phyloP scores from a whole-genome alignment of 2,329 filamentous ascomycete species.

The Fusarium tricinctum region DNA sequence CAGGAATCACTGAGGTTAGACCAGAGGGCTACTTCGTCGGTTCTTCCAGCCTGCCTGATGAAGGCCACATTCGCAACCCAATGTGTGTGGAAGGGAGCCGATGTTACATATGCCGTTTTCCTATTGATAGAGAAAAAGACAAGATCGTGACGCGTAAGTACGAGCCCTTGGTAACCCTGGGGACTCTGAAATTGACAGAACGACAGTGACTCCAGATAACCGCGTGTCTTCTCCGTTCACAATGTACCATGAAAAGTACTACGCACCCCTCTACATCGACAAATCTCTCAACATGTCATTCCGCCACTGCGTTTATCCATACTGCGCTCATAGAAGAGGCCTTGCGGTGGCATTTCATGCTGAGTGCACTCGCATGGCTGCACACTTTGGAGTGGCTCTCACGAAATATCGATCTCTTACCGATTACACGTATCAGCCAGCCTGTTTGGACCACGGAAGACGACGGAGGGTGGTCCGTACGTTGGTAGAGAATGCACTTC shows the following conservation, averaged over 20 bases:
- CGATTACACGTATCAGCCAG: slow-evolving; percentile 3
- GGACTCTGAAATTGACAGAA: rapidly evolving
- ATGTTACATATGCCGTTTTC: slow-evolving; percentile 16
- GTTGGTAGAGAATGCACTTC: not conserved
- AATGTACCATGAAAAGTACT: not conserved
- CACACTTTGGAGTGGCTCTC: not conserved
- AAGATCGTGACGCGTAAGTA: not conserved
- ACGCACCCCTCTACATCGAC: not conserved
- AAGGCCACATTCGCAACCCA: slow-evolving; percentile 23
- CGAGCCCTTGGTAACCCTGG: rapidly evolving
- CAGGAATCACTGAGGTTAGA: not conserved
- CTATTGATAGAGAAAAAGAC: not conserved
- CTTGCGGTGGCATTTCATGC: slow-evolving; percentile 13
- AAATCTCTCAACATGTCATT: not conserved
- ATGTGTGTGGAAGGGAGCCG: slow-evolving; percentile 12
- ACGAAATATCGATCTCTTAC: not conserved
- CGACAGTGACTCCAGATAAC: slow-evolving; percentile 1
- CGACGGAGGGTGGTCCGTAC: not conserved
- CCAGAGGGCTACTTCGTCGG: not conserved
- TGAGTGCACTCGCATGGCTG: not conserved
- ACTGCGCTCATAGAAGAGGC: not conserved
- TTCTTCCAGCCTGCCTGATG: not conserved
- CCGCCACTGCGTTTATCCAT: not conserved
- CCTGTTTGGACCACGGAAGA: not conserved
- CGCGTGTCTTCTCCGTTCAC: not conserved